These are phyloP conservation scores for Flaveria robusta DNA, from an alignment of 129 eudicot species.

Conservation along the genomic window DNA sequence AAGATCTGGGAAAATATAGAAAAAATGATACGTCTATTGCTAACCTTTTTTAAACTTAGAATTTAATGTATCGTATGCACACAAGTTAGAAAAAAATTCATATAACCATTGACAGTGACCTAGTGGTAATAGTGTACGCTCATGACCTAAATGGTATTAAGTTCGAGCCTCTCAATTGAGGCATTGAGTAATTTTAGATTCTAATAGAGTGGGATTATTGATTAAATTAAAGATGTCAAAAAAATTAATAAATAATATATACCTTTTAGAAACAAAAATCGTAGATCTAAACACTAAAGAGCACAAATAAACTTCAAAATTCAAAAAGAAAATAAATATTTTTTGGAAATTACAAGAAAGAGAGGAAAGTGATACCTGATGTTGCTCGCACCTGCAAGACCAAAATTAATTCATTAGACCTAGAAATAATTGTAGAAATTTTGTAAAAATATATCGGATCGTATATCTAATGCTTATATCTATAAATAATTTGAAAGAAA, in stretches of 20 bases:
- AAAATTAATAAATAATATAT: not conserved
- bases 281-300: not conserved
- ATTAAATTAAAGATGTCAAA: too few species aligned
- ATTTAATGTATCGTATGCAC: not conserved
- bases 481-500: not conserved
- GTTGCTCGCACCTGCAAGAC: slow-evolving; percentile 23
- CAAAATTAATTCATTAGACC: not conserved
- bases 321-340: not conserved
- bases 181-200: too few species aligned
- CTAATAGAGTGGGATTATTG: too few species aligned
- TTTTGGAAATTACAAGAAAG: not conserved
- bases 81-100: not conserved
- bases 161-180: too few species aligned
- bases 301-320: not conserved
- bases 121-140: too few species aligned
- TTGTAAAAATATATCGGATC: not conserved
- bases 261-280: not conserved
- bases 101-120: too few species aligned
- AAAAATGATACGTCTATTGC: too few species aligned
- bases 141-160: too few species aligned
- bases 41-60: not conserved
- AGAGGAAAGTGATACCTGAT: slow-evolving; percentile 20
- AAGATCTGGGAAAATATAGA: too few species aligned
- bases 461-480: not conserved
- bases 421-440: not conserved